phyloP scores from a whole-genome alignment of 2,329 filamentous ascomycete species.

The Falciphora oryzae region DNA sequence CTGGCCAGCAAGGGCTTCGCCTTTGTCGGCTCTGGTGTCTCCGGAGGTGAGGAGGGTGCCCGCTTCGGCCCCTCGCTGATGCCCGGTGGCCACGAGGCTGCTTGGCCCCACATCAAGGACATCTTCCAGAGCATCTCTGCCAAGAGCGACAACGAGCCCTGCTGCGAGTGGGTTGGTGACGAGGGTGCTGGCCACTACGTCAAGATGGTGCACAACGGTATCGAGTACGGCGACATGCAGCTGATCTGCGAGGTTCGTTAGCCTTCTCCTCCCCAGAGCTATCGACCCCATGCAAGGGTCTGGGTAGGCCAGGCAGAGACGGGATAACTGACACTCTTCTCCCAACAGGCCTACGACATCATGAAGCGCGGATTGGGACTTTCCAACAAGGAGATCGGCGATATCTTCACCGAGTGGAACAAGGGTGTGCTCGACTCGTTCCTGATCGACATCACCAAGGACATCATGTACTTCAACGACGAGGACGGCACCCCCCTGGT shows the following conservation, averaged over 20 bases:
- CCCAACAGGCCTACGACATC: constrained; percentile 86
- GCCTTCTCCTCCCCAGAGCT: neutral
- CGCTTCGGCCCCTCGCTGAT: constrained; percentile 96
- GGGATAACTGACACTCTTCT: constrained; percentile 8
- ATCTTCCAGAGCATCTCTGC: constrained; percentile 97
- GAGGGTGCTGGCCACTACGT: constrained; percentile 99
- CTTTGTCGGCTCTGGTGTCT: constrained; percentile 96
- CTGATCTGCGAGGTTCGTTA: constrained; percentile 87
- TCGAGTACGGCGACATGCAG: constrained; percentile 99
- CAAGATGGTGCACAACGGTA: constrained; percentile 99
- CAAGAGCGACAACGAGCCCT: constrained; percentile 95
- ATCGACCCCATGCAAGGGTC: neutral
- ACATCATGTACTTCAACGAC: constrained; percentile 98
- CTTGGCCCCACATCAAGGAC: constrained; percentile 98
- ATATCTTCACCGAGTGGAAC: constrained; percentile 95
- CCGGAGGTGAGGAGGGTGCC: constrained; percentile 98
- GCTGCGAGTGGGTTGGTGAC: constrained; percentile 99
- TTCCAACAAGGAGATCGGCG: constrained; percentile 88
- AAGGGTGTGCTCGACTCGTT: constrained; percentile 97
- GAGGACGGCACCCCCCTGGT: constrained; percentile 85
- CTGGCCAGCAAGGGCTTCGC: constrained; percentile 80
- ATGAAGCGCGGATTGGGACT: constrained; percentile 96
- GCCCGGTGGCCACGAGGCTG: constrained; percentile 97
- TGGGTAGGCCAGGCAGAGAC: neutral
- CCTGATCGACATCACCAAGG: constrained; percentile 97